A percentile compares a stretch with the other conserved stretches of the same genome.
Evolutionary conservation across 371 early-diverging fungal genomes (phyloP).

Genomic region (Mucor sp.): DNA sequence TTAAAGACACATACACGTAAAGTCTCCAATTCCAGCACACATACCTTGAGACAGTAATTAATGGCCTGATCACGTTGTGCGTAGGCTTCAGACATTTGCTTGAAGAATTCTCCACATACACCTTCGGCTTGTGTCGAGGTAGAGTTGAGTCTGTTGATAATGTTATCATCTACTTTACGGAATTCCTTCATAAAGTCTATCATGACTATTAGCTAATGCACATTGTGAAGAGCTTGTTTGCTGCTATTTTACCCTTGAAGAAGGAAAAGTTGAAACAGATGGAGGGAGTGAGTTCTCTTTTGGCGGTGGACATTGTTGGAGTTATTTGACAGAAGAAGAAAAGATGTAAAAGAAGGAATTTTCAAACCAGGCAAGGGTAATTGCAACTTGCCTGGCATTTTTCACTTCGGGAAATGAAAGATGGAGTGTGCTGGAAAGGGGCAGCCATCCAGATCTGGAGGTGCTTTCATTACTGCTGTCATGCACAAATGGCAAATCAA

Average conservation of each 20-base stretch:
- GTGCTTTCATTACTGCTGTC: no score
- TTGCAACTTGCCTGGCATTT: background rate
- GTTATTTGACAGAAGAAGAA: background rate
- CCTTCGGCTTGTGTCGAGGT: constrained; percentile 69
- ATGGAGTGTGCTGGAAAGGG: background rate
- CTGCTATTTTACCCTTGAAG: constrained; percentile 60
- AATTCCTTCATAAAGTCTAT: constrained; percentile 70
- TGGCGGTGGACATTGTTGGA: constrained; percentile 20
- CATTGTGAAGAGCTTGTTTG: background rate
- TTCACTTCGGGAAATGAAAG: background rate
- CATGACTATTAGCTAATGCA: background rate
- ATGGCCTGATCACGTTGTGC: constrained; percentile 69
- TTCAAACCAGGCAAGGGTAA: background rate
- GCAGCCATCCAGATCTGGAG: no score
- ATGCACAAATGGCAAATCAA: no score
- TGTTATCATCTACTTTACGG: constrained; percentile 81
- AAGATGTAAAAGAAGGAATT: background rate
- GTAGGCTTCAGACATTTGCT: constrained; percentile 68
- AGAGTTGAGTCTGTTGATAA: constrained; percentile 74
- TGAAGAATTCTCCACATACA: constrained; percentile 70
- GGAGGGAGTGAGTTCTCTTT: constrained; percentile 35
- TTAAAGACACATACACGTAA: background rate
- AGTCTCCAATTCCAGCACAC: background rate
- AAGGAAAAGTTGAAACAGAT: constrained; percentile 70
- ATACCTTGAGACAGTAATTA: constrained; percentile 69